Percentiles rank a stretch among this genome's conserved stretches.
Conservation (phyloP, 345 rosid species). For the Raphanus sativus region DNA sequence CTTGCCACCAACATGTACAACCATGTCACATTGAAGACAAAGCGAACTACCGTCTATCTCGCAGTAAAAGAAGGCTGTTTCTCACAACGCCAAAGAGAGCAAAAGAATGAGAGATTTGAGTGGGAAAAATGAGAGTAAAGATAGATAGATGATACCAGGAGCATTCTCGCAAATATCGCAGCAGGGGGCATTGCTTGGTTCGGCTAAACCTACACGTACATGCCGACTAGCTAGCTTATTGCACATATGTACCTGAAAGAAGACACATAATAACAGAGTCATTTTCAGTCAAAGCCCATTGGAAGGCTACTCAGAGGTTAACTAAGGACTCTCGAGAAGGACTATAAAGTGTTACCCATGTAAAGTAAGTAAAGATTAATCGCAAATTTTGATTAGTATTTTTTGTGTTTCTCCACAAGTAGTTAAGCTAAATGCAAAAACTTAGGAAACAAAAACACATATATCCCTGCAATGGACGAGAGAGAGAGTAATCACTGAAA, state of each 20-base stretch:
- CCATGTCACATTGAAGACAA: conserved; percentile 88
- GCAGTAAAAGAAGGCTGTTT: conserved; percentile 73
- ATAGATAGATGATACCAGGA: conserved; percentile 50
- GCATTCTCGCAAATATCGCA: conserved; percentile 89
- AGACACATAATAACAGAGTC: background rate
- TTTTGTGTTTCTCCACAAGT: conserved; percentile 6
- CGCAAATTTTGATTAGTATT: background rate
- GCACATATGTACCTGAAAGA: conserved; percentile 68
- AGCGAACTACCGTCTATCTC: conserved; percentile 85
- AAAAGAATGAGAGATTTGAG: no score
- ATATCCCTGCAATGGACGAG: conserved; percentile 34
- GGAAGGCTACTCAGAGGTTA: no score
- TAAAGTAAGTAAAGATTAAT: conserved; percentile 29
- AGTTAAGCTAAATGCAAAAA: conserved; percentile 28
- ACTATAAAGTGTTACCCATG: conserved; percentile 25
- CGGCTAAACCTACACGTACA: conserved; percentile 75
- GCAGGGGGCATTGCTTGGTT: conserved; percentile 68
- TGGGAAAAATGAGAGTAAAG: background rate
- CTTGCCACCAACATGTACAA: conserved; percentile 89
- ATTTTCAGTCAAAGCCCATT: no score
- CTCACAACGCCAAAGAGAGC: no score
- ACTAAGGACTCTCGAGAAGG: conserved; percentile 30
- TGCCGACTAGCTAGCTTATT: conserved; percentile 86
- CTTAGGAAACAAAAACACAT: conserved; percentile 24
- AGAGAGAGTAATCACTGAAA: conserved; percentile 19